phyloP scores from a whole-genome alignment of 2,329 filamentous ascomycete species.

The Hymenoscyphus scutula region DNA sequence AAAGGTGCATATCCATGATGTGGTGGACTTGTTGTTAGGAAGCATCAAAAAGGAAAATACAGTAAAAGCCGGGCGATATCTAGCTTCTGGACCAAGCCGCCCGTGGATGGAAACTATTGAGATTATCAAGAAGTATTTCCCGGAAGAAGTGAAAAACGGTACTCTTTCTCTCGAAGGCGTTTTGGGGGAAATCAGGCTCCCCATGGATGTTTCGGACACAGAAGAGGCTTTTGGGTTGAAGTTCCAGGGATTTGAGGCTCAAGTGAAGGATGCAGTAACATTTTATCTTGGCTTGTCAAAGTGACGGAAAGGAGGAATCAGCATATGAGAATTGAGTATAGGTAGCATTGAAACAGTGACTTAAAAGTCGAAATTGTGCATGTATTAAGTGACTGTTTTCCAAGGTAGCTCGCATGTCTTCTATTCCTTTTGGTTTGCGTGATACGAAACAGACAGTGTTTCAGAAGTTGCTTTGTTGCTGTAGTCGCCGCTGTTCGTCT shows the following conservation, averaged over 20 bases:
- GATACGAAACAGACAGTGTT: not conserved
- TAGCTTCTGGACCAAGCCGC: not conserved
- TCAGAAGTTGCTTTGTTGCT: not conserved
- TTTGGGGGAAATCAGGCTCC: slow-evolving; percentile 1
- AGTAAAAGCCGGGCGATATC: not conserved
- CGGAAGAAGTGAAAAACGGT: slow-evolving; percentile 20
- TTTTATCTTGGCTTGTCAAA: slow-evolving; percentile 17
- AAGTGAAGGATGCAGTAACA: slow-evolving; percentile 18
- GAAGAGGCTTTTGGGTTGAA: slow-evolving; percentile 21
- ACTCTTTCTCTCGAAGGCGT: slow-evolving; percentile 8
- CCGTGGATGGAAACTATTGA: slow-evolving; percentile 3
- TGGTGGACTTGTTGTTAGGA: not conserved
- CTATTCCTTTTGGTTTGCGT: too few species aligned
- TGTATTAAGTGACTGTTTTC: not conserved
- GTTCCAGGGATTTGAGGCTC: slow-evolving; percentile 15
- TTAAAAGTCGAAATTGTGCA: not conserved
- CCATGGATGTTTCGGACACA: slow-evolving; percentile 16
- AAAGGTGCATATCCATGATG: too few species aligned
- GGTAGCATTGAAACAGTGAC: not conserved
- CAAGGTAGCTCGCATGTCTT: not conserved
- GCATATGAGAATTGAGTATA: too few species aligned
- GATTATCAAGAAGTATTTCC: slow-evolving; percentile 20
- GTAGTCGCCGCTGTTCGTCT: not conserved
- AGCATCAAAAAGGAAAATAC: not conserved
- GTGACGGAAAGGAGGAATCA: not conserved